Evolutionary conservation across 176 grass and related monocot genomes (phyloP), one percentile per base, ranked within the genome.

Genomic region (Hordeum marinum): DNA sequence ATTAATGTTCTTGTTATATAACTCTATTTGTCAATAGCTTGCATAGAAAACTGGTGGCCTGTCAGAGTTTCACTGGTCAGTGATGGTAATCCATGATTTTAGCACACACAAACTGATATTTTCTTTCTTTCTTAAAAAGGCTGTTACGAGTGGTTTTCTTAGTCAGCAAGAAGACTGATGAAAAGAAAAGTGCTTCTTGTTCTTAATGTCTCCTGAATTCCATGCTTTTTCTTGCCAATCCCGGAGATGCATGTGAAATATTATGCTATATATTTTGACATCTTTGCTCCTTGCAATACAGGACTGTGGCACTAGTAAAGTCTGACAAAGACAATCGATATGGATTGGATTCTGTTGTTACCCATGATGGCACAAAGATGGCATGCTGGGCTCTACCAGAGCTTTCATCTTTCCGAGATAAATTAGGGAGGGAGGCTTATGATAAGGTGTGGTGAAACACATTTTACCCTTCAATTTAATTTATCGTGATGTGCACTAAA

Each of bases 271-370:
- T 45, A 5, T 63, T 76, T 43, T 82, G 36, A 73, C 37, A 59
- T 48, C 77, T 29, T 78, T 37, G 39, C 1, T 29, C 34, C 35
- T 25, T 83, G 24, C 5, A 23, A 74, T 84, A 34, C 90, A 98
- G 96, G 87, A 92, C 40, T 31, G 87, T 92, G 62, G 93, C 87
- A 24, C 75, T 98, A 72, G 86, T 98, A 71, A 98, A 95, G 72
- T 95, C 96, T 11, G 84, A 93, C 69, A 98, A 95, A 61, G 91
- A 98, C 75, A 95, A 81, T 12, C 85, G 92, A 81, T 98, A 98
- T 58, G 89, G 83, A 54, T 80, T 93, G 67, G 87, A 91, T 63
- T 92, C 85, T 67, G 85, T 94, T 29, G 93, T 98, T 46, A 95
- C 93, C 12, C 93, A 98, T 89, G 89, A 98, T 42, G 96, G 96